Evolutionary conservation across 1,284 basidiomycete genomes (phyloP).

Genomic region (Puccinia coronata): DNA sequence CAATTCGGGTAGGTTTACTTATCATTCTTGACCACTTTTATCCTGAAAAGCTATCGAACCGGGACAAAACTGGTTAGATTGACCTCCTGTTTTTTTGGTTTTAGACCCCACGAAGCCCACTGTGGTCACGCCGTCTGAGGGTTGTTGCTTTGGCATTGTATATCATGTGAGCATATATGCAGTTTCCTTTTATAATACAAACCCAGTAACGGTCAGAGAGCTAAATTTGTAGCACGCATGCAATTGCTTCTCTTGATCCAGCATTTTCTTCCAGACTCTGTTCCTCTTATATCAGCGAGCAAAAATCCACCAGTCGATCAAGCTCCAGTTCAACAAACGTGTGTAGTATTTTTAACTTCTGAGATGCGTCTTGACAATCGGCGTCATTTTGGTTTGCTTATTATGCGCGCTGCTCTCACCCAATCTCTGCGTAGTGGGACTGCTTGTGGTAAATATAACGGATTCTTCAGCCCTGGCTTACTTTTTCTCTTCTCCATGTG

Average conservation of each 20-base stretch:
- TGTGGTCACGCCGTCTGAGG: background rate
- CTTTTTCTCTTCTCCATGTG: background rate
- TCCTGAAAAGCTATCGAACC: background rate
- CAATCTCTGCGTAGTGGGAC: background rate
- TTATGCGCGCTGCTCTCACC: no score
- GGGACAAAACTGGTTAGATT: background rate
- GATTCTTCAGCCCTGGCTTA: slow-evolving; percentile 6
- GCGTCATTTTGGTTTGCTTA: background rate
- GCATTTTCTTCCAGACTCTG: background rate
- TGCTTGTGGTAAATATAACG: slow-evolving; percentile 3
- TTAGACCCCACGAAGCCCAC: background rate
- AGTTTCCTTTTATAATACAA: background rate
- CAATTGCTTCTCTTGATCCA: background rate
- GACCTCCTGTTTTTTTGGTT: background rate
- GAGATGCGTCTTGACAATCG: background rate
- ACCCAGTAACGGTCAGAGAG: background rate
- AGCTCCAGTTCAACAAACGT: background rate
- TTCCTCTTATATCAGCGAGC: slow-evolving; percentile 8
- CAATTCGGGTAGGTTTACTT: background rate
- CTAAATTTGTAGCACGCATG: background rate
- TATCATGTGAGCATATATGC: background rate
- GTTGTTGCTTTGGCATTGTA: background rate
- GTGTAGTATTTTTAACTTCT: background rate
- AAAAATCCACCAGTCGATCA: background rate
- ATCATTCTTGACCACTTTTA: background rate